Percentiles rank a stretch among this genome's conserved stretches.
These are phyloP conservation scores for Helianthus tuberosus DNA, from an alignment of 129 eudicot genomes.

Conservation along the genomic window DNA sequence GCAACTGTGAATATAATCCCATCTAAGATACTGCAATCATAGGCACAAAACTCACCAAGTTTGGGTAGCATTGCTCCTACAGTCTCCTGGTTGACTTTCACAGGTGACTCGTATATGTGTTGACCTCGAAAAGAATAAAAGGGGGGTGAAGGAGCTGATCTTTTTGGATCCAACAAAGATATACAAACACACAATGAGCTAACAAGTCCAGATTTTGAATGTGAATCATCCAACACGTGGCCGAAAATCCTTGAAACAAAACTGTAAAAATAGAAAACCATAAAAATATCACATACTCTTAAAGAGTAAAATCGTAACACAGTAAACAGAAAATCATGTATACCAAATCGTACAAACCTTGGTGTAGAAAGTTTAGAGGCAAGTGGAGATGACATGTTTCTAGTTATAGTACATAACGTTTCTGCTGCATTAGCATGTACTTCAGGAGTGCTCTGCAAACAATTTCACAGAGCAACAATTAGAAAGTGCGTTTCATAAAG, in stretches of 20 bases:
- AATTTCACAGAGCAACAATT: not conserved
- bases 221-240: constrained; percentile 83
- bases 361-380: constrained; percentile 81
- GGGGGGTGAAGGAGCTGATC: constrained; percentile 66
- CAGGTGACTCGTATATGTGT: constrained; percentile 69
- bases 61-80: constrained; percentile 87
- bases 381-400: constrained; percentile 76
- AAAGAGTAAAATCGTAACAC: not conserved
- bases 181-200: constrained; percentile 85
- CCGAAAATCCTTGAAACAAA: constrained; percentile 78
- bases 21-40: constrained; percentile 5
- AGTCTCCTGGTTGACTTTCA: constrained; percentile 72
- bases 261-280: constrained; percentile 39
- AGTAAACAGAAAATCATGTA: not conserved
- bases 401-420: constrained; percentile 77
- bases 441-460: constrained; percentile 76
- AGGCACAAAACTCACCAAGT: constrained; percentile 54
- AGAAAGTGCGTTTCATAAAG: not conserved
- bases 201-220: constrained; percentile 78
- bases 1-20: constrained; percentile 12
- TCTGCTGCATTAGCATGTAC: constrained; percentile 96
- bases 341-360: constrained; percentile 38
- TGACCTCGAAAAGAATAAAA: constrained; percentile 77
- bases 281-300: not conserved
- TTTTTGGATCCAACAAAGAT: constrained; percentile 79